A percentile compares a stretch with the other conserved stretches of the same genome.
Evolutionary conservation across 495 filamentous ascomycete genomes (phyloP).

Genomic region (Lasiosphaeria miniovina): DNA sequence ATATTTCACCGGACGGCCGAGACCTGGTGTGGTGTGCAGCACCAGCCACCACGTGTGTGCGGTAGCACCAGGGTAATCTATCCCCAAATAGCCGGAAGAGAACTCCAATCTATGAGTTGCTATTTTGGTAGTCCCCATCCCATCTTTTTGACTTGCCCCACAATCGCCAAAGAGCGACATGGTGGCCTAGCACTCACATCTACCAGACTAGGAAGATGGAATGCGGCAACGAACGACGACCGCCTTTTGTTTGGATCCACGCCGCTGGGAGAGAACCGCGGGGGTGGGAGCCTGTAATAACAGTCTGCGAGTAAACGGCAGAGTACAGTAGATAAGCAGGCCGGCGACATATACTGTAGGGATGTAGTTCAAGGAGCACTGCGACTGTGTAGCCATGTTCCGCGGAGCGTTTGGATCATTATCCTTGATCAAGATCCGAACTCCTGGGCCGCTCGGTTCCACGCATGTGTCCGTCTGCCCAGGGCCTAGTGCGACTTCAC

Average conservation of each 20-base stretch:
- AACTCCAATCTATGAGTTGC: conserved; percentile 25
- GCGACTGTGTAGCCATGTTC: too few relatives aligned
- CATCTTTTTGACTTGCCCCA: neutral
- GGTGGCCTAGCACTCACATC: too few relatives aligned
- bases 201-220: too few relatives aligned
- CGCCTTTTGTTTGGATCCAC: too few relatives aligned
- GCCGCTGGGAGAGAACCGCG: too few relatives aligned
- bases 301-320: too few relatives aligned
- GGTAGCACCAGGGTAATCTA: conserved; percentile 26
- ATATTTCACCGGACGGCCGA: neutral
- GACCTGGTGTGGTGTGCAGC: conserved; percentile 1
- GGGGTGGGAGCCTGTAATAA: too few relatives aligned
- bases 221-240: too few relatives aligned
- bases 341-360: too few relatives aligned
- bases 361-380: too few relatives aligned
- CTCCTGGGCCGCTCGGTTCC: conserved; percentile 12
- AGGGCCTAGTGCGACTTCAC: too few relatives aligned
- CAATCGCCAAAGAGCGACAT: neutral
- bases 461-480: neutral
- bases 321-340: too few relatives aligned
- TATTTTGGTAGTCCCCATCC: conserved; percentile 28
- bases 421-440: conserved; percentile 10
- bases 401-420: neutral
- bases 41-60: conserved; percentile 4
- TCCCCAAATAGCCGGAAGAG: conserved; percentile 26